These are phyloP conservation scores for Aspergillus ibericus DNA, from an alignment of 2,329 filamentous ascomycete genomes.

Conservation along the genomic window DNA sequence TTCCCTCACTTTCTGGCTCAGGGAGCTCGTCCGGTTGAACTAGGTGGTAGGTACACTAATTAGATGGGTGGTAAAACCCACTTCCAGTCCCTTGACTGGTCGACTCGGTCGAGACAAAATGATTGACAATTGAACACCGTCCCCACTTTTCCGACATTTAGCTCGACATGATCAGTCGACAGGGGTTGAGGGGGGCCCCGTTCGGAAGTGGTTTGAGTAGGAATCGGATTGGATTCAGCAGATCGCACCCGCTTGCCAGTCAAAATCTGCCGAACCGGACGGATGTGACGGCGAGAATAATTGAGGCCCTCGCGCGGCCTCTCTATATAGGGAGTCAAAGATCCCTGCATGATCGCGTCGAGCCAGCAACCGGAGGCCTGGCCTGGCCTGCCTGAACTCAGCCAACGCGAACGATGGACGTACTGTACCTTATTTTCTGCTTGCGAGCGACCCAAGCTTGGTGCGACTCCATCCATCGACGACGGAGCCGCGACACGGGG, in stretches of 20 bases:
- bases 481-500: neutral
- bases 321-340: too few species aligned
- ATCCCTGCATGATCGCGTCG: too few species aligned
- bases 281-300: too few species aligned
- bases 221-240: slow-evolving; percentile 4
- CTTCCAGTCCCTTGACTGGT: slow-evolving; percentile 9
- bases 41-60: neutral
- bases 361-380: neutral
- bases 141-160: slow-evolving; percentile 22
- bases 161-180: slow-evolving; percentile 16
- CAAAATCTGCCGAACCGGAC: too few species aligned
- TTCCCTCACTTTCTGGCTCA: slow-evolving; percentile 6
- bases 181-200: slow-evolving; percentile 8
- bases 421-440: neutral
- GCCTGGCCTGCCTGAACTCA: neutral
- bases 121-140: slow-evolving; percentile 23
- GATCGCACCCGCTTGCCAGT: neutral
- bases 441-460: neutral
- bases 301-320: too few species aligned
- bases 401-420: neutral
- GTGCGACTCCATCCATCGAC: neutral
- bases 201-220: neutral
- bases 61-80: slow-evolving; percentile 1
- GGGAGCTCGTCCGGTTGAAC: slow-evolving; percentile 8
- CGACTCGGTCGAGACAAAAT: slow-evolving; percentile 19